Base-by-base conservation (phyloP, 768 basidiomycete species). In the Austroboletus eburneus region DNA sequence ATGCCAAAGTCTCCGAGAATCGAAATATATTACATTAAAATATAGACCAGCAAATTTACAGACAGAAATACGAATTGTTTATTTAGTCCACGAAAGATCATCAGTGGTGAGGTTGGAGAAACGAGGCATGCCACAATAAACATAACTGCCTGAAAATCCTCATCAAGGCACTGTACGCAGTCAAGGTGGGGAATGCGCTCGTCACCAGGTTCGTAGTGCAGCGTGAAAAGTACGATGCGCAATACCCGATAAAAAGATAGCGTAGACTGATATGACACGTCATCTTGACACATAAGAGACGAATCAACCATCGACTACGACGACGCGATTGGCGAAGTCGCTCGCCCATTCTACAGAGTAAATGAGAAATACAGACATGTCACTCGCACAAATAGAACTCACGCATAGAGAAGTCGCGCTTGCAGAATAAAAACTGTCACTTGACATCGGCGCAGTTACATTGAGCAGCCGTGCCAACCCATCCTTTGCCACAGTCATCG, bases 401-500 rank as follows among this genome's bases (percentile, higher is more conserved):
- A 64, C 66, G 57, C 62, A 68, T 68, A 56, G 45, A 47, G 56
- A 22, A 49, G 51, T 53, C 52, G 45, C 29, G 33, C 44, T 44
- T 29, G 24, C 9, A 42, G n/a, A 7, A n/a, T 7, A 45, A 45
- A 23, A 30, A 23, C 2, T 38, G 53, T 69, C 76, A 86, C 72
- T 84, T 84, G 67, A 83, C 69, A 48, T 84, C 79, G 54, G 71
- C 68, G 65, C 86, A 89, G 47, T 73, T 73, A 65, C 83, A 90
- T 22, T 75, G 69, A 41, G 65, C 59, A 52, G 68, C 69, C 33
- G 72, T 65, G 45, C 82, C 83, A 51, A 83, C 64, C 69, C 73
- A 79, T 33, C 85, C 77, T 56, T 82, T 84, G 49, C 87, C 87
- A 57, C 87, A 90, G 34, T 66, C 65, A 38, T 88, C 81, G 49